These are phyloP conservation scores for Leptodontidium sp. DNA, from an alignment of 2,329 filamentous ascomycete species.

Conservation along the genomic window DNA sequence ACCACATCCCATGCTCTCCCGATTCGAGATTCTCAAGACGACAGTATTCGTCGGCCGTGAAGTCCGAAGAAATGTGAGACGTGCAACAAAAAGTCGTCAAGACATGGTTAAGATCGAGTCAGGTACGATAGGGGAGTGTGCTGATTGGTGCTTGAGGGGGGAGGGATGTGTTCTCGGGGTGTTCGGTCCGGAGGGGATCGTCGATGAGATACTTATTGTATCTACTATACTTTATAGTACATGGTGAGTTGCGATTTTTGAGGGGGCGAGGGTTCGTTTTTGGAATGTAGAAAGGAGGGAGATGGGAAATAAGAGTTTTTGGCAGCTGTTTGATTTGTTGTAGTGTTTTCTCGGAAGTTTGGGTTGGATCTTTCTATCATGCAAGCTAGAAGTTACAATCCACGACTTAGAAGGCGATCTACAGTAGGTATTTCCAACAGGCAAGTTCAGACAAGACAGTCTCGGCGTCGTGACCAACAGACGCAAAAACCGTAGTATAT, in stretches of 20 bases:
- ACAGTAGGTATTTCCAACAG: not conserved
- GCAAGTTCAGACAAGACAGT: not conserved
- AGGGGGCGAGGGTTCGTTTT: too few species aligned
- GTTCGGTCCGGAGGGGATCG: conserved; percentile 9
- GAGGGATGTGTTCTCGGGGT: not conserved
- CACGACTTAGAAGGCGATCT: too few species aligned
- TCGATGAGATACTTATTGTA: not conserved
- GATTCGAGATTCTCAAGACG: not conserved
- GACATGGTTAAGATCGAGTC: not conserved
- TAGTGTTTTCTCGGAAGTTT: too few species aligned
- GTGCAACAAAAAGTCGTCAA: conserved; percentile 10
- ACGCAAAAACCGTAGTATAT: conserved; percentile 10
- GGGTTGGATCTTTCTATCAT: not conserved
- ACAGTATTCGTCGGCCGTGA: conserved; percentile 11
- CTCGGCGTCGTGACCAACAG: not conserved
- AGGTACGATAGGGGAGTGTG: not conserved
- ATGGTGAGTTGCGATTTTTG: too few species aligned
- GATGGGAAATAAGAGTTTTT: too few species aligned
- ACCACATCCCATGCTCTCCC: not conserved
- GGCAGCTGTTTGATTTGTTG: not conserved
- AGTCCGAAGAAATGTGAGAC: conserved; percentile 12
- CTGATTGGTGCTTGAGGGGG: not conserved
- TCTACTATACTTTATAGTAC: too few species aligned
- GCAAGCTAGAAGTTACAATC: not conserved
- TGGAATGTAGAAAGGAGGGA: too few species aligned